Percentiles rank a stretch among this genome's conserved stretches.
phyloP scores from a whole-genome alignment of 2,329 filamentous ascomycete genomes.

The Coniochaeta pulveracea region DNA sequence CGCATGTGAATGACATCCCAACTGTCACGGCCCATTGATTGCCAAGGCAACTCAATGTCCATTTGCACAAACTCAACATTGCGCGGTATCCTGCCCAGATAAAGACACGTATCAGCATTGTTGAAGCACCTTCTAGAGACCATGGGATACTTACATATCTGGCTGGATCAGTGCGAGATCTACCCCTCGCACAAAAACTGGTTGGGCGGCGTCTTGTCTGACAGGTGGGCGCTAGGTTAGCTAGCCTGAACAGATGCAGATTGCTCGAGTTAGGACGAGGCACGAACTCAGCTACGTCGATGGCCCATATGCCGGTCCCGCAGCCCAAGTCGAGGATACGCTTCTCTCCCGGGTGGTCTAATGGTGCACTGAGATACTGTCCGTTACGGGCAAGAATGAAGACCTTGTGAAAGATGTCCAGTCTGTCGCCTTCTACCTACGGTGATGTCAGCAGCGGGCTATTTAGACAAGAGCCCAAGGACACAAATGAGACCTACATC shows the following conservation, averaged over 20 bases:
- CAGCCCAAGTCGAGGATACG: constrained; percentile 60
- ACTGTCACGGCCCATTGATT: constrained; percentile 31
- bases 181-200: constrained; percentile 42
- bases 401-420: constrained; percentile 75
- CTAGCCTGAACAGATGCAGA: background rate
- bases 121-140: no score
- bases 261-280: background rate
- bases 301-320: constrained; percentile 85
- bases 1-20: constrained; percentile 81
- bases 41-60: constrained; percentile 72
- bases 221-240: background rate
- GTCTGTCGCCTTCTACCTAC: constrained; percentile 56
- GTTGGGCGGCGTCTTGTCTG: constrained; percentile 13
- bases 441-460: constrained; percentile 8
- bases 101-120: constrained; percentile 7
- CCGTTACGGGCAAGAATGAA: constrained; percentile 53
- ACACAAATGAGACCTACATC: constrained; percentile 35
- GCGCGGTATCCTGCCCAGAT: constrained; percentile 48
- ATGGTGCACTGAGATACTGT: constrained; percentile 19
- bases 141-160: constrained; percentile 28
- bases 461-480: background rate
- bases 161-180: constrained; percentile 54
- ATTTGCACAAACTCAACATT: constrained; percentile 59
- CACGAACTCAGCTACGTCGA: constrained; percentile 69
- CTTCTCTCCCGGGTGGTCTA: constrained; percentile 11